Evolutionary conservation across 2,329 filamentous ascomycete species (phyloP), one percentile per base, ranked within the genome.

Genomic region (Leptographium lundbergii): DNA sequence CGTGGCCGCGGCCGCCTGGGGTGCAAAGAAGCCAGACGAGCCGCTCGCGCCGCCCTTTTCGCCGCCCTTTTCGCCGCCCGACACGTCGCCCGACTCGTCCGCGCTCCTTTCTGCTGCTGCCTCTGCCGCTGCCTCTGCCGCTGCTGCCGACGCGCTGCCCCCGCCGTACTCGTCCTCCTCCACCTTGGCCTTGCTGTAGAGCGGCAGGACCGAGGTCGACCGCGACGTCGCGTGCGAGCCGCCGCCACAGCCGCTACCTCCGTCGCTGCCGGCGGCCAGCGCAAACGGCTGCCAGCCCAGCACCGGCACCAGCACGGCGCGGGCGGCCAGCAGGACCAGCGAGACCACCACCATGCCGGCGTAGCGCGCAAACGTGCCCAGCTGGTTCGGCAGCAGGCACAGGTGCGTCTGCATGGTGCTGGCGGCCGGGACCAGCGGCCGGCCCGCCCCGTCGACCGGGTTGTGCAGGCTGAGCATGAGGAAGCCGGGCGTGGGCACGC

Each of bases 381-480:
- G 76, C 70, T 96, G 91, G 70, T 92, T 90, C 0, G 94, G 94
- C 10, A 97, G 78, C 2, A 99, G 80, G 69, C 94, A 99, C 2
- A 97, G 81, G 63, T 95, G 89, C 0, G 89, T 94, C 72, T 97
- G 89, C 4, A 96, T 73, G 0, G 92, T 59, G 24, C 19, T 45
- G 17, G 42, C 19, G 48, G 24, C 27, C 27, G 73, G 71, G 0
- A 72, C 70, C 0, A 82, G 64, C 1, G 81, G 74, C 24, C 74
- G 74, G 56, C 77, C 82, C 54, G 74, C 70, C 57, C 73, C 74
- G 65, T 91, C 87, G 58, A 97, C 79, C 0, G 94, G 94, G 68
- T 99, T 97, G 82, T 90, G 96, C 59, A 99, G 76, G 69, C 90
- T 96, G 48, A 91, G 81, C 74, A 96, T 84, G 62, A 94, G 76